Base-by-base conservation (phyloP, 768 basidiomycete species). In the Bullera alba region DNA sequence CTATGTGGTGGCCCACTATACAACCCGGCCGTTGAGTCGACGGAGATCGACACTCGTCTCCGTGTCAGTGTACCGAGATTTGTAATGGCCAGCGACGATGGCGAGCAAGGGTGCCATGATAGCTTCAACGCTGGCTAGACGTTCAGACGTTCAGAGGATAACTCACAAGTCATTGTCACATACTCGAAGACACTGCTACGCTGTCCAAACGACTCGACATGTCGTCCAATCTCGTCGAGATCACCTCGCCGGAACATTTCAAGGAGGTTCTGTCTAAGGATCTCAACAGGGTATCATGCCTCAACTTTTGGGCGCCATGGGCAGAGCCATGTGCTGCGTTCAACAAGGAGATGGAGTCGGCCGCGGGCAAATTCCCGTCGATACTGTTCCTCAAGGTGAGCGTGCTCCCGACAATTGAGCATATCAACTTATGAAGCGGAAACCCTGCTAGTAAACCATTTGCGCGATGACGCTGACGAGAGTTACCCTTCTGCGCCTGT, bases 241-340 rank as follows among this genome's bases (percentile, higher is more conserved):
- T 93, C 43, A 67, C 73, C 21, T 85, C 86, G 3, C 72, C 87
- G 1, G 74, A 79, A 1, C 79, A 87, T 43, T 89, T 97, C 74
- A 81, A 87, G 69, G 65, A 75, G 5, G 73, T 87, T 7, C 81
- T 96, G 41, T 83, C 82, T 0, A 65, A 73, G 19, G 92, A 97
- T 73, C 80, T 99, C 28, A 73, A 79, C 17, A 77, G 86, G 19
- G 79, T 93, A 21, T 91, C 91, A 3, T 76, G 93, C 30, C 82
- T 95, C 67, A 88, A 86, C 75, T 99, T 96, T 72, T 92, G 90
- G 86, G 87, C 92, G 36, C 81, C 73, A 86, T 77, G 89, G 88
- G 95, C 90, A 0, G 85, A 81, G 54, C 90, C 91, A 34, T 97
- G 92, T 77, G 78, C 79, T 61, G 79, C 84, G 61, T 93, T 95